Evolutionary conservation across 2,329 filamentous ascomycete species (phyloP).

Genomic region (Teratosphaeriaceae sp.): DNA sequence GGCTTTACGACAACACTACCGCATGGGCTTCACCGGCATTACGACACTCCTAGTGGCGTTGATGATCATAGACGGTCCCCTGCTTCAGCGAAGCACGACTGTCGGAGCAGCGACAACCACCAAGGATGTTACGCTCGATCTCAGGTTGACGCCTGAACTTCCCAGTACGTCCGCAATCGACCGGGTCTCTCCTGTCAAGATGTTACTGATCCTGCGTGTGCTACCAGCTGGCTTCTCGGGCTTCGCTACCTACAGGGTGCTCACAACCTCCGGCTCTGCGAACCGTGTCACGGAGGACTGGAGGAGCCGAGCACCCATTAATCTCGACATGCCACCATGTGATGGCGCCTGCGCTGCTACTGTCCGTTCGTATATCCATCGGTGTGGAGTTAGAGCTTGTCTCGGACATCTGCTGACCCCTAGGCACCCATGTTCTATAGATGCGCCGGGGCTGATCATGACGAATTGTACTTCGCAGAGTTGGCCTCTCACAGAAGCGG

Average conservation of each 20-base stretch:
- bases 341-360: constrained; percentile 2
- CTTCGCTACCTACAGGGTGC: neutral
- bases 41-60: neutral
- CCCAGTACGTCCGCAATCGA: constrained; percentile 1
- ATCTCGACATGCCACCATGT: constrained; percentile 1
- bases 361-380: no score
- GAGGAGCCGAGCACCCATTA: neutral
- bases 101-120: neutral
- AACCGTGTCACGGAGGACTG: neutral
- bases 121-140: constrained; percentile 7
- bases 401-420: neutral
- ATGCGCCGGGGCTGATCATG: neutral
- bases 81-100: neutral
- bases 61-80: neutral
- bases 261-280: neutral
- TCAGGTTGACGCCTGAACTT: constrained; percentile 9
- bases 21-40: no score
- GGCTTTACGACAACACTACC: no score
- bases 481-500: neutral
- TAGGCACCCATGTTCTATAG: neutral
- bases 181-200: no score
- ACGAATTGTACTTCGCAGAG: neutral
- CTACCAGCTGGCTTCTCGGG: neutral
- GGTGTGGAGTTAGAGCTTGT: neutral
- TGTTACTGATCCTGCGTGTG: no score